Evolutionary conservation across 139 green algal genomes (phyloP), one percentile per base, ranked within the genome.

Genomic region (Coelastrella sp.): DNA sequence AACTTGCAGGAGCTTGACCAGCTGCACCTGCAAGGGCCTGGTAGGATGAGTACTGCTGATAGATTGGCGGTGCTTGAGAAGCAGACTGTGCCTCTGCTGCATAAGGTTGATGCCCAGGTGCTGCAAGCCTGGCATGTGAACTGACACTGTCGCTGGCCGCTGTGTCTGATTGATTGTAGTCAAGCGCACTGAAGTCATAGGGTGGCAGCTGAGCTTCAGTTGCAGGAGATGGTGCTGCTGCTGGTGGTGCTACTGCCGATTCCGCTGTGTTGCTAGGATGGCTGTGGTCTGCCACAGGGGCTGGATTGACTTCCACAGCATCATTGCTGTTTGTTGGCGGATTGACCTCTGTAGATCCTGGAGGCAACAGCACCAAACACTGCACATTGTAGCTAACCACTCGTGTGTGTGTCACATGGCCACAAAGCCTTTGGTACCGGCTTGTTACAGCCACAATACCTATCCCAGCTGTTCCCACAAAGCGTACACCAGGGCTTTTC

Each of bases 21-120:
- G 49, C 78, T 70, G 78, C 78, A 84, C 20, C 76, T n/a, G 76
- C 76, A 59, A 7, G 58, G 76, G 76, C 12, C 22, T 82, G 25
- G 76, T 14, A 59, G 76, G 22, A 17, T 60, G 19, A n/a, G 70
- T 78, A 20, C 70, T 78, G 35, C 35, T 49, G 35, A 3, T 49
- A 49, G 1, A 49, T 49, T 49, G 35, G 35, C 35, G 35, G 35
- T 49, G 35, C 35, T 49, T 49, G 35, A 49, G 35, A 49, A 49
- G 35, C 35, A 49, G 35, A 49, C 35, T 49, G 35, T 49, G 35
- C 35, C 35, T 49, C 35, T 49, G 35, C 35, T 49, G 35, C 35
- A 49, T 49, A 49, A 49, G 35, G 35, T 49, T 49, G 35, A 49
- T 49, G 35, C 35, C 35, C 35, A 49, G 35, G 35, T 49, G 35